Base-by-base conservation (phyloP, 2,329 filamentous ascomycete genomes). In the Trichoderma asperellum region DNA sequence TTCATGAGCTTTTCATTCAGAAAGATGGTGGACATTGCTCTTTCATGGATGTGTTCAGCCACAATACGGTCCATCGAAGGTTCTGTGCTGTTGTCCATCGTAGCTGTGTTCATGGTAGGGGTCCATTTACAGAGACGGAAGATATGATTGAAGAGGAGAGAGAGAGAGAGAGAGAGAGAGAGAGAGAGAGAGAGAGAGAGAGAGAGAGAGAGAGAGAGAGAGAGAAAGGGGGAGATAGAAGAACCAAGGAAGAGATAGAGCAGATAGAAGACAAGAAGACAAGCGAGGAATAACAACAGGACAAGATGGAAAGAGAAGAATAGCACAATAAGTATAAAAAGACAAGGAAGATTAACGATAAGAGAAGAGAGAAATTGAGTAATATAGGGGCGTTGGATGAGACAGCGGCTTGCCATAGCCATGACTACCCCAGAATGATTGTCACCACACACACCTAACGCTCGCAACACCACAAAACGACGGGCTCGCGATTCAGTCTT, bases 401-500 rank as follows among this genome's bases (percentile, higher is more conserved):
- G 61, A 64, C 61, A 64, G 60, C n/a, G 40, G 61, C 61, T 55
- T 64, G 24, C n/a, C 24, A 5, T 24, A 27, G 12, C 49, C 34
- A 43, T 27, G 52, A 32, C 61, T 43, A 16, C 21, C 61, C 55
- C 61, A 18, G 18, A 10, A 10, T 11, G 8, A 43, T 29, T n/a
- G 40, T 43, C 40, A 34, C 61, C 34, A 56, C 16, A 16, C 29
- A 64, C 61, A 29, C 34, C 24, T 27, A 14, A 11, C 27, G 52
- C 49, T 56, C 34, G 37, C 61, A 56, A 32, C 27, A 56, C 27
- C 27, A 29, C 18, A 32, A 18, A 18, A 56, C 27, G 61, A 11
- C 49, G 40, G 59, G 49, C 61, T 64, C 52, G 24, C 53, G 49
- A 43, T 43, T 56, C 61, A 64, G 49, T 64, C 61, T 43, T 56